These are phyloP conservation scores for Apiospora kogelbergensis DNA, from an alignment of 2,329 filamentous ascomycete genomes.

Conservation along the genomic window DNA sequence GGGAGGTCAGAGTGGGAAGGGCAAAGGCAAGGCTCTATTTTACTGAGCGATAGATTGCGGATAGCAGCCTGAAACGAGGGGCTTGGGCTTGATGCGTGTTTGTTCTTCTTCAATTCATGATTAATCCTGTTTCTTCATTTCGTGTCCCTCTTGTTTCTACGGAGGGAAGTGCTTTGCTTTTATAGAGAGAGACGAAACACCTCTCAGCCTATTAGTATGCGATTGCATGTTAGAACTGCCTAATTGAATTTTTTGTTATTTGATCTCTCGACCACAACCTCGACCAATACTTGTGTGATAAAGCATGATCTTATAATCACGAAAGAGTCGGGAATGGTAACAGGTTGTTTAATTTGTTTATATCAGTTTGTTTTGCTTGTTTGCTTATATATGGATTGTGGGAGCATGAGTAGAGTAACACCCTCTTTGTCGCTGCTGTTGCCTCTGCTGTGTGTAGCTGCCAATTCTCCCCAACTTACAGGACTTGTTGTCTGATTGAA, in stretches of 20 bases:
- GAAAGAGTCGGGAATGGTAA: background rate
- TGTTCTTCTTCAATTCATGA: slow-evolving; percentile 14
- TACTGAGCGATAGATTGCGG: background rate
- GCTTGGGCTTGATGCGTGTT: background rate
- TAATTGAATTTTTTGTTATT: background rate
- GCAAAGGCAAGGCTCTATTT: slow-evolving; percentile 20
- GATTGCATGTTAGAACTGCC: background rate
- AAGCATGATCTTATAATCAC: too few relatives aligned
- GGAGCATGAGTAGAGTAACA: background rate
- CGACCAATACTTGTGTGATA: background rate
- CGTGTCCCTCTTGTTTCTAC: background rate
- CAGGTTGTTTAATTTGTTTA: background rate
- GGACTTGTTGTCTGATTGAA: too few relatives aligned
- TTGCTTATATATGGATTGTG: background rate
- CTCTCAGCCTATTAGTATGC: background rate
- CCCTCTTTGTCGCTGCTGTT: background rate
- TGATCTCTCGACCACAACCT: background rate
- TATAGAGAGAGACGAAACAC: background rate
- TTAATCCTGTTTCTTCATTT: slow-evolving; percentile 10
- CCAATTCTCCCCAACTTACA: background rate
- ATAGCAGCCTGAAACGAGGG: background rate
- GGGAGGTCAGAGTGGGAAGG: slow-evolving; percentile 20
- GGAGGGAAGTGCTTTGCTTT: background rate
- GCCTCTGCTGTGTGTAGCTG: too few relatives aligned
- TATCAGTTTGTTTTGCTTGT: background rate